phyloP scores from a whole-genome alignment of 1,284 basidiomycete species.

The Rhodotorula sp. region DNA sequence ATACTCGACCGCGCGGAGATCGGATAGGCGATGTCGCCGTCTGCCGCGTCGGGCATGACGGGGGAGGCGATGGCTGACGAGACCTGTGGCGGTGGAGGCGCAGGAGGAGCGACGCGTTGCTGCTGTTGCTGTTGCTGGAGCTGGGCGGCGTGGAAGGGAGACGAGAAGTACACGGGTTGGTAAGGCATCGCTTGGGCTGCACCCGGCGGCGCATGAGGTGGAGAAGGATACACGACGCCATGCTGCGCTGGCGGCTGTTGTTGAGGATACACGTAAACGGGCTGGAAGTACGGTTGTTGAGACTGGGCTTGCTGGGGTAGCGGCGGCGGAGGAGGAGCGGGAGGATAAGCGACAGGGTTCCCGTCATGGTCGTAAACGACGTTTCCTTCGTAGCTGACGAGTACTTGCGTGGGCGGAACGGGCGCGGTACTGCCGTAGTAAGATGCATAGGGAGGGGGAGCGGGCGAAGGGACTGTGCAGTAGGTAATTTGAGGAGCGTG shows the following conservation, averaged over 20 bases:
- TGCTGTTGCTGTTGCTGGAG: background rate
- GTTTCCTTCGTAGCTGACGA: too few relatives aligned
- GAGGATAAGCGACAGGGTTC: background rate
- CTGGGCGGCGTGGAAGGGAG: background rate
- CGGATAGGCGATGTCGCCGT: slow-evolving; percentile 1
- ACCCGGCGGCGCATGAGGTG: background rate
- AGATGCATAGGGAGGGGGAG: too few relatives aligned
- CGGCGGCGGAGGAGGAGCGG: too few relatives aligned
- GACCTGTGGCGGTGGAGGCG: background rate
- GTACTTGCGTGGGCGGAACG: too few relatives aligned
- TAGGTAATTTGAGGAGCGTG: too few relatives aligned
- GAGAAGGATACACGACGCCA: too few relatives aligned
- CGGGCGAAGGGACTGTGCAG: too few relatives aligned
- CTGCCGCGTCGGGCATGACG: too few relatives aligned
- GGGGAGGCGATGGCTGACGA: too few relatives aligned
- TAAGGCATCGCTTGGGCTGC: slow-evolving; percentile 2
- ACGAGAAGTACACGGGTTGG: slow-evolving; percentile 14
- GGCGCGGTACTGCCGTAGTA: too few relatives aligned
- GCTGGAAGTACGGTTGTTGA: too few relatives aligned
- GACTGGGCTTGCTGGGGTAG: background rate
- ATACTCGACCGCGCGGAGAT: slow-evolving; percentile 10
- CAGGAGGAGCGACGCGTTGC: background rate
- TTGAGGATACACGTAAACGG: too few relatives aligned
- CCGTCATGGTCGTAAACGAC: background rate
- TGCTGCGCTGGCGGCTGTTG: background rate